Evolutionary conservation across 2,329 filamentous ascomycete genomes (phyloP).

Genomic region (Apiospora aurea): DNA sequence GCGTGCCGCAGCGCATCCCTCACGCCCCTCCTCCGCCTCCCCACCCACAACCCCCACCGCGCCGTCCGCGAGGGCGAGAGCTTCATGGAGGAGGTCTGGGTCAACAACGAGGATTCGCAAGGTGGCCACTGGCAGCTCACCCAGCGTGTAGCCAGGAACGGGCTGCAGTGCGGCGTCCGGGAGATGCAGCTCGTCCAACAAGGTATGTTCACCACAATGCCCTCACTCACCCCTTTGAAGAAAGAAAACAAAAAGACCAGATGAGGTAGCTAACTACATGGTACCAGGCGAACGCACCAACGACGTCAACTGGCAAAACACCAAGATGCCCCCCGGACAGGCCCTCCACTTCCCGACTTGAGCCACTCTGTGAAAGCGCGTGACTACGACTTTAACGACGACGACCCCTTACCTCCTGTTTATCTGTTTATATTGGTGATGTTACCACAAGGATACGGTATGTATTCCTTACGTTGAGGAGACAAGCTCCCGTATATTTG

Average conservation of each 20-base stretch:
- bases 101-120: constrained; percentile 38
- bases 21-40: constrained; percentile 62
- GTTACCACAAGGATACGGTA: neutral
- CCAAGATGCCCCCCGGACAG: constrained; percentile 44
- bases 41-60: constrained; percentile 66
- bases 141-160: constrained; percentile 50
- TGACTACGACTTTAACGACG: neutral
- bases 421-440: neutral
- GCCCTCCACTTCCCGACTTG: constrained; percentile 42
- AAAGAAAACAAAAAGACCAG: neutral
- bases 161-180: constrained; percentile 62
- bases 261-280: neutral
- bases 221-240: no score
- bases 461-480: neutral
- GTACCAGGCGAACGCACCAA: constrained; percentile 35
- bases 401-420: neutral
- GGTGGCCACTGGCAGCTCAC: constrained; percentile 51
- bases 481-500: neutral
- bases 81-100: constrained; percentile 61
- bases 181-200: constrained; percentile 52
- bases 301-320: constrained; percentile 46
- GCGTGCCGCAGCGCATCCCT: constrained; percentile 63
- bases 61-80: constrained; percentile 63
- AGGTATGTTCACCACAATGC: constrained; percentile 26
- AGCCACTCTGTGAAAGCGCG: neutral